Percentiles rank a stretch among this genome's conserved stretches.
These are phyloP conservation scores for Saksenaea vasiformis DNA, from an alignment of 371 early-diverging fungal genomes.

Conservation along the genomic window DNA sequence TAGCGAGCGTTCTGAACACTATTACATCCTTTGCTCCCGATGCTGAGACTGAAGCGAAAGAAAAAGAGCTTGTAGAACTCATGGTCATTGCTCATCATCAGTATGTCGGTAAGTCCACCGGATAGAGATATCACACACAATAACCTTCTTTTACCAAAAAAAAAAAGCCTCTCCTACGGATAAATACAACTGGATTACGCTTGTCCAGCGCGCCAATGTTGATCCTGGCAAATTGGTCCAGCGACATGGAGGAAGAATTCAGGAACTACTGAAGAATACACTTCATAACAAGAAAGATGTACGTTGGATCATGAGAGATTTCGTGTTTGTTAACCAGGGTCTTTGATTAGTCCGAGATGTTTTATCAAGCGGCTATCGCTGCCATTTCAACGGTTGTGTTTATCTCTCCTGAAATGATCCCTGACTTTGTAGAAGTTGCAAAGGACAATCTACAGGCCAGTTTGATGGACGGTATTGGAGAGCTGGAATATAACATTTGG, in stretches of 20 bases:
- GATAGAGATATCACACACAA: not conserved
- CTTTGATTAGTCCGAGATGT: constrained; percentile 39
- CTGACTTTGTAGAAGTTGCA: constrained; percentile 47
- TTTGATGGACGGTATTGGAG: constrained; percentile 51
- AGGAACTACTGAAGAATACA: constrained; percentile 41
- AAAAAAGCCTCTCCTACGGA: constrained; percentile 65
- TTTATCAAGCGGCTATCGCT: constrained; percentile 59
- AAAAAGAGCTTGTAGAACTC: constrained; percentile 62
- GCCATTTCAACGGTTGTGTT: constrained; percentile 63
- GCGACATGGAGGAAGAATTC: constrained; percentile 40
- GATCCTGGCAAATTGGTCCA: constrained; percentile 74
- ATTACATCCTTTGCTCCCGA: constrained; percentile 56
- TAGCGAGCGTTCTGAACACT: constrained; percentile 66
- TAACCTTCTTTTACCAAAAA: too few species aligned
- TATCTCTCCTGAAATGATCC: constrained; percentile 53
- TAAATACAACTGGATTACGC: constrained; percentile 82
- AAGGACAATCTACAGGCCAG: constrained; percentile 47
- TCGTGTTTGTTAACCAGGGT: constrained; percentile 12
- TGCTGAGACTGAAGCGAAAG: constrained; percentile 36
- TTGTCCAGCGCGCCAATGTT: constrained; percentile 73
- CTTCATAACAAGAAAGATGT: constrained; percentile 28
- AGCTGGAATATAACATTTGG: constrained; percentile 67
- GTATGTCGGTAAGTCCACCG: constrained; percentile 44
- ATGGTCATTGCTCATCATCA: constrained; percentile 75
- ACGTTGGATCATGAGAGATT: not conserved